These are phyloP conservation scores for Penicillium canescens DNA, from an alignment of 495 filamentous ascomycete genomes.

Conservation along the genomic window DNA sequence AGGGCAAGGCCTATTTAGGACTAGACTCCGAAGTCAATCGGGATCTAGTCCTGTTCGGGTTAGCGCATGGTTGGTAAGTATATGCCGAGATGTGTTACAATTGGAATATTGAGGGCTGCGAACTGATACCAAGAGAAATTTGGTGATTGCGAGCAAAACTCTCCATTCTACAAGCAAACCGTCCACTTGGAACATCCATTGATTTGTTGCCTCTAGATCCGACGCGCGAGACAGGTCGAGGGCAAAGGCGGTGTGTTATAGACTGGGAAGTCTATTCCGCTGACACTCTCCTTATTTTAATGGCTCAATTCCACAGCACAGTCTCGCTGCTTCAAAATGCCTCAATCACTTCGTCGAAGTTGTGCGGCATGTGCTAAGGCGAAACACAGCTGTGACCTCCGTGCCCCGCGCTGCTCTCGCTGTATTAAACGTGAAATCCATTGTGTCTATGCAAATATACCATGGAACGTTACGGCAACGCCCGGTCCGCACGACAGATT, in stretches of 20 bases:
- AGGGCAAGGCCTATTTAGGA: slow-evolving; percentile 14
- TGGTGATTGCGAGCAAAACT: neutral
- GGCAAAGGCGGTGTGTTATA: neutral
- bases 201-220: too few relatives aligned
- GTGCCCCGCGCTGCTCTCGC: slow-evolving; percentile 49
- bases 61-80: neutral
- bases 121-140: neutral
- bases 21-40: slow-evolving; percentile 28
- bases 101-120: too few relatives aligned
- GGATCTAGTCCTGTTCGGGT: slow-evolving; percentile 25
- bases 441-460: slow-evolving; percentile 51
- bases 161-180: neutral
- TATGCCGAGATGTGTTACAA: too few relatives aligned
- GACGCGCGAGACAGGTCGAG: too few relatives aligned
- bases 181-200: too few relatives aligned
- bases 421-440: slow-evolving; percentile 43
- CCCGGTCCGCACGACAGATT: slow-evolving; percentile 8
- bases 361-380: slow-evolving; percentile 50
- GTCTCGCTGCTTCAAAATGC: slow-evolving; percentile 31
- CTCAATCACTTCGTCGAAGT: slow-evolving; percentile 48
- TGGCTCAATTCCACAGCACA: neutral
- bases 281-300: neutral
- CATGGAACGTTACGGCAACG: slow-evolving; percentile 28
- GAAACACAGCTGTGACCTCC: slow-evolving; percentile 51
- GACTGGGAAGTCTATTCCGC: neutral